Conservation (phyloP, 345 rosid genomes). For the Lumnitzera racemosa region DNA sequence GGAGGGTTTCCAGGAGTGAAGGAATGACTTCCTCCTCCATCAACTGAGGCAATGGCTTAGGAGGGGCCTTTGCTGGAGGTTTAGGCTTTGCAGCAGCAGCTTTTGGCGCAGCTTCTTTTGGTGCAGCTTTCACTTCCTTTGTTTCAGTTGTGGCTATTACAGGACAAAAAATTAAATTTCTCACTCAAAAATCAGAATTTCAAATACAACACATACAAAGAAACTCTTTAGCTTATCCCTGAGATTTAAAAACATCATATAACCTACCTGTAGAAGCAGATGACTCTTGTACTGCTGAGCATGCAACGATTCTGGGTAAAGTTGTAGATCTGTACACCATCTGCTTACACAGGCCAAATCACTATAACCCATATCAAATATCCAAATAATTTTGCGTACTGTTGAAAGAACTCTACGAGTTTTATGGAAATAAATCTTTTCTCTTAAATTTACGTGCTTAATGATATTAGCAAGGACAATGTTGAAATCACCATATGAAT, state of each 20-base stretch:
- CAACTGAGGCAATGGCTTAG: constrained; percentile 57
- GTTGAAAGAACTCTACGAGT: too few species aligned
- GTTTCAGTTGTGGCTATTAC: constrained; percentile 36
- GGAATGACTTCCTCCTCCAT: constrained; percentile 96
- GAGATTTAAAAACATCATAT: too few species aligned
- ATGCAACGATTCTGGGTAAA: constrained; percentile 28
- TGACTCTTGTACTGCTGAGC: constrained; percentile 72
- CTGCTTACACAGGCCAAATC: constrained; percentile 19
- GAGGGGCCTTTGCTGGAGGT: constrained; percentile 59
- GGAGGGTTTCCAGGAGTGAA: constrained; percentile 48
- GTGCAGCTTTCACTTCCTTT: constrained; percentile 33
- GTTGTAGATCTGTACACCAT: constrained; percentile 23
- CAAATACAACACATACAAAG: too few species aligned
- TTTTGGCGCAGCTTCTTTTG: constrained; percentile 25
- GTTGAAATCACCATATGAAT: too few species aligned
- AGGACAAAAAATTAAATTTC: background rate
- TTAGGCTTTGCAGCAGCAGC: constrained; percentile 43
- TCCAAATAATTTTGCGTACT: too few species aligned
- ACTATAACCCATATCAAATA: too few species aligned
- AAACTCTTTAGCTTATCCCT: too few species aligned
- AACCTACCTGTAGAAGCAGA: constrained; percentile 52
- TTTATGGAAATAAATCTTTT: too few species aligned
- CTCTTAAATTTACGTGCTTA: too few species aligned
- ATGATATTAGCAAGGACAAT: too few species aligned
- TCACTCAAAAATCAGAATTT: too few species aligned